Percentiles rank a stretch among this genome's conserved stretches.
phyloP scores from a whole-genome alignment of 1,284 basidiomycete species.

The Sporisorium scitamineum region DNA sequence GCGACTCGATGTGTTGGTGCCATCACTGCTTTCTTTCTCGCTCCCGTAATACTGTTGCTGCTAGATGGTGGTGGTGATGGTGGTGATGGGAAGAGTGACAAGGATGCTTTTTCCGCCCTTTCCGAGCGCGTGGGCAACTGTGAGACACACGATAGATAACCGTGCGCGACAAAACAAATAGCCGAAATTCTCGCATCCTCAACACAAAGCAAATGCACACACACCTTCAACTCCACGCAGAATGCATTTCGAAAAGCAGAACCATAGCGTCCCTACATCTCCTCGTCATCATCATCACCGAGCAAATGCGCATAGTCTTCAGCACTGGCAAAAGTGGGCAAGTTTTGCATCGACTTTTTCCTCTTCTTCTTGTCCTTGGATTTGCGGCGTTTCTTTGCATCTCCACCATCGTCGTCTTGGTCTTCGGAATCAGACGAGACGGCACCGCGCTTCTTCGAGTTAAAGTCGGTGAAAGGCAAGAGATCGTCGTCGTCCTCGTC shows the following conservation, averaged over 20 bases:
- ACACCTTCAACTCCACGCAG: no score
- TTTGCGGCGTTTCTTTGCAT: constrained; percentile 51
- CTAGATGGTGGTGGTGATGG: background rate
- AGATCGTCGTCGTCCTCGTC: constrained; percentile 68
- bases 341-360: constrained; percentile 77
- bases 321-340: constrained; percentile 91
- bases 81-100: background rate
- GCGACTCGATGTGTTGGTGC: constrained; percentile 10
- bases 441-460: constrained; percentile 31
- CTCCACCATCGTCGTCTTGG: constrained; percentile 35
- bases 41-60: background rate
- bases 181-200: background rate
- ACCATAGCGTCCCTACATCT: no score
- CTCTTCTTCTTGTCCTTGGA: constrained; percentile 72
- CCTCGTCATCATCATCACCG: constrained; percentile 74
- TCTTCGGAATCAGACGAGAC: constrained; percentile 15
- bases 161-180: constrained; percentile 7
- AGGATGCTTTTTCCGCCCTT: background rate
- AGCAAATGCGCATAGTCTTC: constrained; percentile 96
- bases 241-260: no score
- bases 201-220: no score
- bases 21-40: constrained; percentile 5
- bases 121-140: no score
- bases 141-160: background rate
- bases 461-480: constrained; percentile 60